Base-by-base conservation (phyloP, 371 early-diverging fungal species). In the Sanchytrium tribonematis region DNA sequence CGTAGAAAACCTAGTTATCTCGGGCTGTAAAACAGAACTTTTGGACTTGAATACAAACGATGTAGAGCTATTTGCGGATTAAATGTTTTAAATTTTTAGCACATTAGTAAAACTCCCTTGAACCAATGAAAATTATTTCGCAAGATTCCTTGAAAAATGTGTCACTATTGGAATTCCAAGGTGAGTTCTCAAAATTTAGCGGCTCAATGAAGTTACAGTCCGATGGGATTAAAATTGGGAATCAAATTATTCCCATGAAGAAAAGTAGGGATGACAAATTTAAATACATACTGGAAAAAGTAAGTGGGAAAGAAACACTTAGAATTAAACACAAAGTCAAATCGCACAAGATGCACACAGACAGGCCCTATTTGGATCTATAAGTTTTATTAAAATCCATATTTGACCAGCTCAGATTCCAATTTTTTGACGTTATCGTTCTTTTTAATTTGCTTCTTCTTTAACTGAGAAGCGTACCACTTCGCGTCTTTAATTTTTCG, bases 401-500 rank as follows among this genome's bases (percentile, higher is more conserved):
- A 48, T 22, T 48, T 48, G 5, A 22, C 5, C 22, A 48, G 22
- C 22, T 48, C 48, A 5, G 48, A 5, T 48, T 48, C 12, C 5
- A 48, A 22, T 48, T 48, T 48, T 22, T 48, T 48, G 12, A 48
- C 48, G 5, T 48, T 48, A 12, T 48, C 48, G 48, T 48, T 48
- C 22, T 5, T 48, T 22, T 48, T 48, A 12, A 48, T 22, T 48
- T 48, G 48, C 48, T 48, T 48, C 48, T 48, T 48, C 22, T 48
- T 48, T 48, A 48, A 48, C 22, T 48, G 48, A 48, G 48, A 5
- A 48, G 48, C 48, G 22, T 48, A 48, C 48, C 48, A 48, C 75
- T 85, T 78, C 80, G 84, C 79, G 22, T 48, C 22, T 83, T 88
- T 86, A 79, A 86, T 89, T 88, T 92, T 95, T 78, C 97, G 87